phyloP scores from a whole-genome alignment of 2,329 filamentous ascomycete species.

The Fusarium sp. region DNA sequence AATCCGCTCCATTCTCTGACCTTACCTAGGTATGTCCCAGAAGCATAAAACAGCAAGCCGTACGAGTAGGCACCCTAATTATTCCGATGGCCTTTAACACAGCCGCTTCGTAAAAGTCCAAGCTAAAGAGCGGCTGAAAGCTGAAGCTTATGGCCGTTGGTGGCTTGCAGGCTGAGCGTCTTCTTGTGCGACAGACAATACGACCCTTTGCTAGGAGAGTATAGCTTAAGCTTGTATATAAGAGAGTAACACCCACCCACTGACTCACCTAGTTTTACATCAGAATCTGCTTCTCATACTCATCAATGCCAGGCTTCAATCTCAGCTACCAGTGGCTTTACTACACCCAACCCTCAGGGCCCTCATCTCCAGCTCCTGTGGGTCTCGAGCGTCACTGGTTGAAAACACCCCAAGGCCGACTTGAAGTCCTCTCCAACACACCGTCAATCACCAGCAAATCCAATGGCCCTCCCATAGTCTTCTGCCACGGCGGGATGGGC shows the following conservation, averaged over 20 bases:
- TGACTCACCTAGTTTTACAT: neutral
- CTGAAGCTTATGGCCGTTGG: constrained; percentile 17
- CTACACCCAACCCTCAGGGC: constrained; percentile 43
- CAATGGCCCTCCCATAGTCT: constrained; percentile 58
- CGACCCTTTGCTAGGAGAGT: constrained; percentile 1
- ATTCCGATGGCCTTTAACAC: constrained; percentile 1
- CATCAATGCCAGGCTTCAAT: constrained; percentile 45
- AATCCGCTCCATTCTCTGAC: neutral
- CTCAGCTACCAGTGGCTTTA: constrained; percentile 47
- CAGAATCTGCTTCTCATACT: neutral
- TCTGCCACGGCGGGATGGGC: constrained; percentile 68
- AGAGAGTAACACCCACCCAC: neutral
- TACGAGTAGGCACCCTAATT: constrained; percentile 3
- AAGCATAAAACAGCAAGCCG: neutral
- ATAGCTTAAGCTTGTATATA: constrained; percentile 15
- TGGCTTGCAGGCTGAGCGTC: constrained; percentile 32
- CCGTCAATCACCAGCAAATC: constrained; percentile 40
- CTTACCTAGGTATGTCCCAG: neutral
- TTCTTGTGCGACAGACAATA: constrained; percentile 4
- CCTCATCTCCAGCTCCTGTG: constrained; percentile 47
- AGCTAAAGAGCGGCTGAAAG: constrained; percentile 28
- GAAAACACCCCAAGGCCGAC: constrained; percentile 57
- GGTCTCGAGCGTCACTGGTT: constrained; percentile 60
- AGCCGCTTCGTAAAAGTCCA: constrained; percentile 7
- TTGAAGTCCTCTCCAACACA: constrained; percentile 63